Conservation (phyloP, 129 eudicot genomes). For the Lactuca sativa region DNA sequence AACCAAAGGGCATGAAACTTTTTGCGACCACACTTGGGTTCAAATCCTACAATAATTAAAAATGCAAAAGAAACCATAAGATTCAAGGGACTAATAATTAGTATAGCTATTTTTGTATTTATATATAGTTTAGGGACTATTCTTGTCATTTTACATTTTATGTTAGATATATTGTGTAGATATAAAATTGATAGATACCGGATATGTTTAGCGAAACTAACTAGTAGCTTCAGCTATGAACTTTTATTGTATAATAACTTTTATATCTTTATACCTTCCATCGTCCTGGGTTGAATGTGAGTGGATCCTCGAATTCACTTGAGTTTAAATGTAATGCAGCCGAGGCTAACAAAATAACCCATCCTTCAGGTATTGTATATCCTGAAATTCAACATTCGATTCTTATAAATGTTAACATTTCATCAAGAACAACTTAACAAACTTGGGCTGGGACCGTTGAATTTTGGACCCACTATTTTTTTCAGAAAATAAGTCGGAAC, state of each 20-base stretch:
- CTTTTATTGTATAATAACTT: no score
- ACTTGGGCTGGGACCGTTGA: no score
- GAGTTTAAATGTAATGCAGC: constrained; percentile 48
- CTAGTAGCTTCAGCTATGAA: no score
- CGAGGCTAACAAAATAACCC: constrained; percentile 55
- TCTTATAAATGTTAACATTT: no score
- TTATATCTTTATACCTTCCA: constrained; percentile 50
- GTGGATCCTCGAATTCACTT: constrained; percentile 46
- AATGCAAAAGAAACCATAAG: background rate
- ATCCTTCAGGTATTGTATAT: constrained; percentile 61
- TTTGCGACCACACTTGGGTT: constrained; percentile 36
- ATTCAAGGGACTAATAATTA: background rate
- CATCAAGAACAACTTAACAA: no score
- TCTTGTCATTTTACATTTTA: no score
- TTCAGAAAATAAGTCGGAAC: no score
- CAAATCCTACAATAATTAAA: constrained; percentile 28
- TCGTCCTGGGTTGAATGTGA: constrained; percentile 57
- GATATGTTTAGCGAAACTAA: no score
- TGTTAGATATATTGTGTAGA: background rate
- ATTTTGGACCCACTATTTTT: no score
- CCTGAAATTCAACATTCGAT: constrained; percentile 29
- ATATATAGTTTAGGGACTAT: background rate
- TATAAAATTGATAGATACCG: no score
- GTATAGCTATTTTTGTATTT: background rate
- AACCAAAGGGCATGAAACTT: constrained; percentile 64